Evolutionary conservation across 2,329 filamentous ascomycete genomes (phyloP).

Genomic region (Arthrobotrys conoides): DNA sequence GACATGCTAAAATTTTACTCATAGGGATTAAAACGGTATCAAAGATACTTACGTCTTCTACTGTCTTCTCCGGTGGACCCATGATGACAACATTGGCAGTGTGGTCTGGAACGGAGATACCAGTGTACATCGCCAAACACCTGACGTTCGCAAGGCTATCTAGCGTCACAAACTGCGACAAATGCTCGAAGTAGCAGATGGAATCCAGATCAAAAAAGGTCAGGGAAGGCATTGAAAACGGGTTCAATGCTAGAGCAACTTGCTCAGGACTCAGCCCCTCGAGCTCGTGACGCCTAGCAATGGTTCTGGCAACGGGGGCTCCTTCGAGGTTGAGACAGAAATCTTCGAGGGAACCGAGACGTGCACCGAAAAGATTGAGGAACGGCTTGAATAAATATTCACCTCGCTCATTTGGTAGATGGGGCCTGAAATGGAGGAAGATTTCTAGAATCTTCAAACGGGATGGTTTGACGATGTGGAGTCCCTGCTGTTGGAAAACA

Average conservation of each 20-base stretch:
- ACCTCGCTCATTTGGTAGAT: neutral
- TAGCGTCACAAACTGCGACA: neutral
- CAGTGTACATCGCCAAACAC: neutral
- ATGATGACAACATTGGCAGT: neutral
- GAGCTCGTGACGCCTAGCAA: too few relatives aligned
- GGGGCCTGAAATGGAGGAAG: neutral
- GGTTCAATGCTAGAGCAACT: neutral
- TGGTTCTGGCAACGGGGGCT: neutral
- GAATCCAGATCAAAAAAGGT: neutral
- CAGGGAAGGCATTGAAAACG: neutral
- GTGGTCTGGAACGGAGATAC: neutral
- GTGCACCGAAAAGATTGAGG: neutral
- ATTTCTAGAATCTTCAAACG: neutral
- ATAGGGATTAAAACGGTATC: neutral
- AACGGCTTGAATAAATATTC: slow-evolving; percentile 12
- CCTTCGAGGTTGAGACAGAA: too few relatives aligned
- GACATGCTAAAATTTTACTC: too few relatives aligned
- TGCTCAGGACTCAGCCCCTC: neutral
- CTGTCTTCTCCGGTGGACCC: neutral
- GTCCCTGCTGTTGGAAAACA: neutral
- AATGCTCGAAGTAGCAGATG: neutral
- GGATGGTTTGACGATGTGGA: neutral
- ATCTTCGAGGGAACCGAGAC: neutral
- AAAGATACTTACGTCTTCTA: neutral
- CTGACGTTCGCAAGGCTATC: neutral